These are phyloP conservation scores for Phaeosphaeriaceae sp. DNA, from an alignment of 2,329 filamentous ascomycete species.

Conservation along the genomic window DNA sequence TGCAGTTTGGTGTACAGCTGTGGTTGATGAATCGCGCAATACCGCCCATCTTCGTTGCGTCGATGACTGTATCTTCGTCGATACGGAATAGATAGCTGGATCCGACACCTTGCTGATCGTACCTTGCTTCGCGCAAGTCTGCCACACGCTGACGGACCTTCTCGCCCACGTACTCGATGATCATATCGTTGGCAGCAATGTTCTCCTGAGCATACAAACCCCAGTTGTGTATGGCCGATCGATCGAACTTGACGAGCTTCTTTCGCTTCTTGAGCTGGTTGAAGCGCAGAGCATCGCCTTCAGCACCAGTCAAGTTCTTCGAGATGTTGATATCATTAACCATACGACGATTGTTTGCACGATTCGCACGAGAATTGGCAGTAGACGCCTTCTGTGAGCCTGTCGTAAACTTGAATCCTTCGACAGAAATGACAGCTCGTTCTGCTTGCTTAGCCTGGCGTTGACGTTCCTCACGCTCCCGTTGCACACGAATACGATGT, in stretches of 20 bases:
- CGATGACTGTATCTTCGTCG: slow-evolving; percentile 95
- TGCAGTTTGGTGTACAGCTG: slow-evolving; percentile 97
- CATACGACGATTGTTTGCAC: slow-evolving; percentile 92
- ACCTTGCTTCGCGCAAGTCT: slow-evolving; percentile 91
- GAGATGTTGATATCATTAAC: slow-evolving; percentile 95
- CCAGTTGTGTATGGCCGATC: slow-evolving; percentile 99
- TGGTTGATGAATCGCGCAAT: slow-evolving; percentile 99
- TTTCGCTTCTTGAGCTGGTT: slow-evolving; percentile 99
- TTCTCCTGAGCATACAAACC: slow-evolving; percentile 97
- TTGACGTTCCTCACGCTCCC: slow-evolving; percentile 88
- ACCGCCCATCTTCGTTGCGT: slow-evolving; percentile 97
- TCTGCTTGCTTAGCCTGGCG: slow-evolving; percentile 72
- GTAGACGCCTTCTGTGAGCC: slow-evolving; percentile 84
- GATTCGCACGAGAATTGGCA: slow-evolving; percentile 89
- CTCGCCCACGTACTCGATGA: slow-evolving; percentile 98
- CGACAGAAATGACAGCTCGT: slow-evolving; percentile 37
- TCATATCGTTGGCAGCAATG: slow-evolving; percentile 97
- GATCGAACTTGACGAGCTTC: slow-evolving; percentile 97
- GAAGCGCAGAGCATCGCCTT: slow-evolving; percentile 93
- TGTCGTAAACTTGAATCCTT: slow-evolving; percentile 63
- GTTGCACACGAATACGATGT: slow-evolving; percentile 95
- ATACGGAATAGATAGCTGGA: slow-evolving; percentile 98
- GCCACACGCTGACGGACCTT: slow-evolving; percentile 96
- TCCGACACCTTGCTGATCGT: slow-evolving; percentile 94
- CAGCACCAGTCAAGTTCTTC: slow-evolving; percentile 72